Percentiles rank a stretch among this genome's conserved stretches.
Conservation (phyloP, 2,329 filamentous ascomycete species). For the Diaporthe nobilis region DNA sequence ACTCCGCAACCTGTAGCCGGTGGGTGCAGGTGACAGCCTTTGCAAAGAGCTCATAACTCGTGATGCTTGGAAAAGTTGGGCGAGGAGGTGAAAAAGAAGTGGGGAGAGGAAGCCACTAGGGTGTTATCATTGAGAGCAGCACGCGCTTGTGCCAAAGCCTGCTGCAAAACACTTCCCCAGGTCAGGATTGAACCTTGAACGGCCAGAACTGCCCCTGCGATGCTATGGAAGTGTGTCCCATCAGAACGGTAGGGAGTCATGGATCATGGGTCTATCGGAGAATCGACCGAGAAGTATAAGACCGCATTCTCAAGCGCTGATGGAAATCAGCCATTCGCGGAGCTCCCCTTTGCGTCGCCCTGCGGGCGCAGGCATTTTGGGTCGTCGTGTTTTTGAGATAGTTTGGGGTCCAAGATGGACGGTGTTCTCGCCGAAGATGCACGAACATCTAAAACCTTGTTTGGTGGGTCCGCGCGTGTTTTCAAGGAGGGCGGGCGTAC, state of each 20-base stretch:
- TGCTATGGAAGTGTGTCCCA: constrained; percentile 15
- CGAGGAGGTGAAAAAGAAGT: background rate
- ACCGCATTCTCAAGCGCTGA: background rate
- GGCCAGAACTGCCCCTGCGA: background rate
- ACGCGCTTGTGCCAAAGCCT: background rate
- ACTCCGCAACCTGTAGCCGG: background rate
- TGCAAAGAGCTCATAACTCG: constrained; percentile 17
- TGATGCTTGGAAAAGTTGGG: background rate
- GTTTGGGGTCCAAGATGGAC: background rate
- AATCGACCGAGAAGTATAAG: constrained; percentile 13
- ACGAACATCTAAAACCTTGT: constrained; percentile 14
- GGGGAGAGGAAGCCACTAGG: background rate
- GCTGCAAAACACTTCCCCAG: constrained; percentile 1
- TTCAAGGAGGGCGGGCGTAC: background rate
- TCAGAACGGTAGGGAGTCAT: constrained; percentile 8
- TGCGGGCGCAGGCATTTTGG: background rate
- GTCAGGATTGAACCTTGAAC: constrained; percentile 9
- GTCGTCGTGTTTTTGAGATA: background rate
- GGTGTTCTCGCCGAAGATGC: constrained; percentile 26
- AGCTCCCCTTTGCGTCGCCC: background rate
- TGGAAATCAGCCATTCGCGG: background rate
- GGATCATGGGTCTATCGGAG: constrained; percentile 11
- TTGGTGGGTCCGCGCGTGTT: constrained; percentile 17
- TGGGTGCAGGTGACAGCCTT: background rate
- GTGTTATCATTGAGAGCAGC: constrained; percentile 20